Percentiles rank a stretch among this genome's conserved stretches.
These are phyloP conservation scores for Aspergillus arachidicola DNA, from an alignment of 2,329 filamentous ascomycete species.

Conservation along the genomic window DNA sequence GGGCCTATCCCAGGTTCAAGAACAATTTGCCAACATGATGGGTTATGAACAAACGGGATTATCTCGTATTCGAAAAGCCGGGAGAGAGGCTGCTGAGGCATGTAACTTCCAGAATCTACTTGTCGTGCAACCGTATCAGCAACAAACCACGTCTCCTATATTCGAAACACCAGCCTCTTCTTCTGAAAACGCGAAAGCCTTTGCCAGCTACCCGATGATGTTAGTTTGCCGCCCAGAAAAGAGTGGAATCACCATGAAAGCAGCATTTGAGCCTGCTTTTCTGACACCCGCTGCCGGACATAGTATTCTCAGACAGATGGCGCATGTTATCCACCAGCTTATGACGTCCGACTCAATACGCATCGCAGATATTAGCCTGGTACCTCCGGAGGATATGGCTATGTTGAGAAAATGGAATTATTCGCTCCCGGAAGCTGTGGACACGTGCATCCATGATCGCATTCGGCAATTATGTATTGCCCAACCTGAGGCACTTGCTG, in stretches of 20 bases:
- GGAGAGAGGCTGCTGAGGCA: not conserved
- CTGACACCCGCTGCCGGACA: not conserved
- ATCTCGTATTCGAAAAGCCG: not conserved
- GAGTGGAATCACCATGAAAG: not conserved
- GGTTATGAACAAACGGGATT: not conserved
- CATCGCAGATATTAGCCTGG: not conserved
- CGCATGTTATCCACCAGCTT: not conserved
- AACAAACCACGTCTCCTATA: too few relatives aligned
- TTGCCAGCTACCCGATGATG: not conserved
- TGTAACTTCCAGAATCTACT: not conserved
- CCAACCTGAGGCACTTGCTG: slow-evolving; percentile 10
- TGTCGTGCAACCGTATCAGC: not conserved
- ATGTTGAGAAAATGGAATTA: not conserved
- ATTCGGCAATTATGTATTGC: not conserved
- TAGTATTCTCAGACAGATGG: not conserved
- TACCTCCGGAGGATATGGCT: not conserved
- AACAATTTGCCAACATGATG: not conserved
- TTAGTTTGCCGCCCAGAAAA: not conserved
- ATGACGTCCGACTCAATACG: not conserved
- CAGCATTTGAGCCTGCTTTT: not conserved
- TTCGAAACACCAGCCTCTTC: too few relatives aligned
- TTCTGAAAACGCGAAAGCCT: not conserved
- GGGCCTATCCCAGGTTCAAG: not conserved
- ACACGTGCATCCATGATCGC: not conserved
- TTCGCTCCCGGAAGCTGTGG: not conserved